phyloP scores from a whole-genome alignment of 352 stramenopile species.

The Phytophthora multivora region DNA sequence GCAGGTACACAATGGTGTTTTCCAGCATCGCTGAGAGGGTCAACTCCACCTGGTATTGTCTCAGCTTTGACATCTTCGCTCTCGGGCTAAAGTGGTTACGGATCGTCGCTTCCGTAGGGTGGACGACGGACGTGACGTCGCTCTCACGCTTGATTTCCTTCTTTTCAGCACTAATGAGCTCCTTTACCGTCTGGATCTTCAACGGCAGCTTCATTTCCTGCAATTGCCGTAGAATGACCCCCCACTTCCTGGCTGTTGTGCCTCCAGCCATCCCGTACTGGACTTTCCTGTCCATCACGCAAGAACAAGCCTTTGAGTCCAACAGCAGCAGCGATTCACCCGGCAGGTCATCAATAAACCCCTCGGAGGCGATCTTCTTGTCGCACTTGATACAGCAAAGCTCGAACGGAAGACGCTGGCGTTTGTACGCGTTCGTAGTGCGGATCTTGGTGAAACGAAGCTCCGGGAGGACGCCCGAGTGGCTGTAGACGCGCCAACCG shows the following conservation, averaged over 20 bases:
- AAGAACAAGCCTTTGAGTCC: conserved; percentile 52
- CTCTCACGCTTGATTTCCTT: background rate
- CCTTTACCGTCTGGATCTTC: conserved; percentile 26
- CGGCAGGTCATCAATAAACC: conserved; percentile 39
- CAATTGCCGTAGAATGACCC: conserved; percentile 37
- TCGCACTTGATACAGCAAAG: conserved; percentile 54
- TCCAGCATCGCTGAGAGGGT: conserved; percentile 69
- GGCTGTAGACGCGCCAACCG: conserved; percentile 41
- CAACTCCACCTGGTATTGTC: conserved; percentile 74
- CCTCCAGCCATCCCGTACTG: conserved; percentile 11
- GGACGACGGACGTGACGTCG: conserved; percentile 19
- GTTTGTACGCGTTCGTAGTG: conserved; percentile 45
- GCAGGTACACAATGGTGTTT: conserved; percentile 83
- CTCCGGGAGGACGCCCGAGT: conserved; percentile 28
- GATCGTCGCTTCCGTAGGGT: conserved; percentile 38
- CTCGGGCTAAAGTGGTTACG: conserved; percentile 32
- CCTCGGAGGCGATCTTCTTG: conserved; percentile 53
- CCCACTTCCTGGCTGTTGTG: conserved; percentile 37
- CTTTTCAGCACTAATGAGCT: conserved; percentile 7
- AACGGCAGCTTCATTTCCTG: conserved; percentile 35
- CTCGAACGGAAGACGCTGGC: conserved; percentile 51
- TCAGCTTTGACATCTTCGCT: conserved; percentile 55
- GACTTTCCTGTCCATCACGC: conserved; percentile 27
- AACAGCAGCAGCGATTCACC: conserved; percentile 48
- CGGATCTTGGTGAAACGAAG: conserved; percentile 57